Conservation (phyloP, 768 basidiomycete genomes). For the Trametes gibbosa region DNA sequence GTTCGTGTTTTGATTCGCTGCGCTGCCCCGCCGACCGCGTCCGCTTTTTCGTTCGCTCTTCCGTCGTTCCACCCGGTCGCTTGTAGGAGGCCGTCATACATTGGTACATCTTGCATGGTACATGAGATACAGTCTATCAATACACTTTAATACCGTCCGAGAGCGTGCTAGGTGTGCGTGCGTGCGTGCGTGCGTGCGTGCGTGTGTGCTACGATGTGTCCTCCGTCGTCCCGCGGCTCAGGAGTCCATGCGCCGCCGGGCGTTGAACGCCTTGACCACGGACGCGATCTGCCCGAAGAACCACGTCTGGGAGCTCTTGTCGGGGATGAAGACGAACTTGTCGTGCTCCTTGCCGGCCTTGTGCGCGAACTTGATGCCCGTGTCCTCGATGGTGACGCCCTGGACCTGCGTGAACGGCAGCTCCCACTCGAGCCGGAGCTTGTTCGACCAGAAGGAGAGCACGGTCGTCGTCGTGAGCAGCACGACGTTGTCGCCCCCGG, state of each 20-base stretch:
- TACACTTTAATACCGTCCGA: constrained; percentile 18
- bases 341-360: constrained; percentile 74
- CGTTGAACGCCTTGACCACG: constrained; percentile 77
- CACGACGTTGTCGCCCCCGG: constrained; percentile 77
- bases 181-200: background rate
- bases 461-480: constrained; percentile 78
- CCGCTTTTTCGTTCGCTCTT: constrained; percentile 13
- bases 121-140: constrained; percentile 19
- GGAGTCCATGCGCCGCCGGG: constrained; percentile 67
- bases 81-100: constrained; percentile 10
- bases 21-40: constrained; percentile 6
- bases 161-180: background rate
- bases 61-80: background rate
- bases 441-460: constrained; percentile 82
- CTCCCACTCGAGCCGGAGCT: constrained; percentile 87
- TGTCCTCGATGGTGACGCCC: constrained; percentile 86
- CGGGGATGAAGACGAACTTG: constrained; percentile 73
- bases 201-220: too few species aligned
- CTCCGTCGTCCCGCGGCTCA: constrained; percentile 1
- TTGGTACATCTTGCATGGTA: constrained; percentile 17
- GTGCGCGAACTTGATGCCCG: constrained; percentile 84
- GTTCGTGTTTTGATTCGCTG: constrained; percentile 3
- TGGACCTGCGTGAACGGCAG: constrained; percentile 83
- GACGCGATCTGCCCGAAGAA: constrained; percentile 75
- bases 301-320: constrained; percentile 74